These are phyloP conservation scores for Citrus reticulata DNA, from an alignment of 345 rosid genomes.

Conservation along the genomic window DNA sequence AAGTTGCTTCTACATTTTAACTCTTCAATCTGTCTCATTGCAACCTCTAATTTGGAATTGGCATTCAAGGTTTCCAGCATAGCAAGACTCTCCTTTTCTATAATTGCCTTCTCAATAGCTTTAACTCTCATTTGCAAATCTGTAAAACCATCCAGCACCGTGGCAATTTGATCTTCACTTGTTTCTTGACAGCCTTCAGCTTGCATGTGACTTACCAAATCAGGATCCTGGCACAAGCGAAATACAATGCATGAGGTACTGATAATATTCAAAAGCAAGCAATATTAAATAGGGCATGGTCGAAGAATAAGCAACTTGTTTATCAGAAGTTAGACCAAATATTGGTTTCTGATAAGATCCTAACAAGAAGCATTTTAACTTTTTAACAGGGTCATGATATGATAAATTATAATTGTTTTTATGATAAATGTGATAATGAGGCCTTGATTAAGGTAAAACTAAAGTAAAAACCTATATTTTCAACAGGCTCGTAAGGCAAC, in stretches of 20 bases:
- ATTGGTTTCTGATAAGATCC: not conserved
- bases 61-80: slow-evolving; percentile 46
- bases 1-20: slow-evolving; percentile 33
- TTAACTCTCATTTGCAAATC: slow-evolving; percentile 54
- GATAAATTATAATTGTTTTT: not conserved
- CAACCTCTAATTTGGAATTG: slow-evolving; percentile 53
- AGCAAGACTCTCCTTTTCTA: slow-evolving; percentile 58
- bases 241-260: slow-evolving; percentile 5
- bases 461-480: not conserved
- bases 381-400: slow-evolving; percentile 3
- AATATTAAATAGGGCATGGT: not conserved
- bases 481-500: not conserved
- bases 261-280: not conserved
- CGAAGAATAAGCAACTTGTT: not conserved
- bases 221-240: slow-evolving; percentile 39
- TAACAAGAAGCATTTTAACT: slow-evolving; percentile 1
- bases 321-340: slow-evolving; percentile 2
- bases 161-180: slow-evolving; percentile 21
- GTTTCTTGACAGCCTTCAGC: slow-evolving; percentile 32
- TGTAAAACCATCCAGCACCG: slow-evolving; percentile 25
- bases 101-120: slow-evolving; percentile 57
- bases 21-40: slow-evolving; percentile 50
- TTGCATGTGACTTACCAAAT: slow-evolving; percentile 10
- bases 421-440: not conserved
- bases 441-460: not conserved